Evolutionary conservation across 371 early-diverging fungal genomes (phyloP).

Genomic region (Coemansia sp.): DNA sequence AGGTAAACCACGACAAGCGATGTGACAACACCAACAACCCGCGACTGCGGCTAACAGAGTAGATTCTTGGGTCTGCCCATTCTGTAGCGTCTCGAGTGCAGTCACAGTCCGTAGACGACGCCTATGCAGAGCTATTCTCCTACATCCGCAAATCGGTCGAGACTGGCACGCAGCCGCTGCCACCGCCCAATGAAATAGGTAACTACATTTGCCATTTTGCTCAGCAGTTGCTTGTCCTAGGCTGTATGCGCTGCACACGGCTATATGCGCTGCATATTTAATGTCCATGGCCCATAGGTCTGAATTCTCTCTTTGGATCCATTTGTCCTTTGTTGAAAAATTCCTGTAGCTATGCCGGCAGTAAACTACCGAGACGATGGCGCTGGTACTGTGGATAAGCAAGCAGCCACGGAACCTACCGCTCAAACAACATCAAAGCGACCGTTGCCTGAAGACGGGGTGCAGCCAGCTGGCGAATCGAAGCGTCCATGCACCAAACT

Average conservation of each 20-base stretch:
- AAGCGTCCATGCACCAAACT: constrained; percentile 1
- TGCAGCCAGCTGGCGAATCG: background rate
- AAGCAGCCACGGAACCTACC: too few species aligned
- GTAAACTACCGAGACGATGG: background rate
- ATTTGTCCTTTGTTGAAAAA: background rate
- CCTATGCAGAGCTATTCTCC: constrained; percentile 16
- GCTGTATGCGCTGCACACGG: constrained; percentile 2
- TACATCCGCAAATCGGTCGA: constrained; percentile 21
- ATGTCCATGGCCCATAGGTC: background rate
- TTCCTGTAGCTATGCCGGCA: constrained; percentile 3
- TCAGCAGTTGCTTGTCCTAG: background rate
- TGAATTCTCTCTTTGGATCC: background rate
- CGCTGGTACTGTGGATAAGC: too few species aligned
- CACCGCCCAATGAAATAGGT: background rate
- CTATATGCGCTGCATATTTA: background rate
- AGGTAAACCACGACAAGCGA: background rate
- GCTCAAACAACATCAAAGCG: background rate
- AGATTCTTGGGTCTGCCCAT: too few species aligned
- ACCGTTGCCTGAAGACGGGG: background rate
- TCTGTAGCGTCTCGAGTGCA: background rate
- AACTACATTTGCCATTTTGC: background rate
- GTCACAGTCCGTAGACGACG: background rate
- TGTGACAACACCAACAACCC: too few species aligned
- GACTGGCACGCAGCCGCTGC: background rate
- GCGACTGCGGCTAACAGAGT: too few species aligned